Conservation (phyloP, 2,329 filamentous ascomycete species). For the Nemania sp. region DNA sequence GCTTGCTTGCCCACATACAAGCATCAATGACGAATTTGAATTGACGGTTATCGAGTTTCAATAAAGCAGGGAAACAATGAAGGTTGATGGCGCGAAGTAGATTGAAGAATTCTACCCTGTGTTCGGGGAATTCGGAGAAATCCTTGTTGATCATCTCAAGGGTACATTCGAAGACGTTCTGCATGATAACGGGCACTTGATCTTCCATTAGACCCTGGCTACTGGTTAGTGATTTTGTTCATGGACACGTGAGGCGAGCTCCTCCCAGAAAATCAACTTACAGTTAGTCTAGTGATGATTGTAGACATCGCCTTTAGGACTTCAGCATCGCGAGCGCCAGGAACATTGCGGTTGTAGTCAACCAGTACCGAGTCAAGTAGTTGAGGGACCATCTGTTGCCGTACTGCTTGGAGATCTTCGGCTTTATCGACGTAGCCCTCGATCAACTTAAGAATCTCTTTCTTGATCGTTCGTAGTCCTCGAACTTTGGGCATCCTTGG, state of each 20-base stretch:
- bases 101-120: conserved; percentile 99
- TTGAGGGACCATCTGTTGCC: conserved; percentile 92
- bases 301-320: conserved; percentile 97
- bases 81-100: conserved; percentile 93
- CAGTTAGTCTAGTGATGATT: conserved; percentile 93
- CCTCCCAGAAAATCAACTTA: conserved; percentile 54
- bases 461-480: conserved; percentile 96
- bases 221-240: conserved; percentile 24
- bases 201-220: conserved; percentile 90
- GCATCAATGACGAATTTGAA: conserved; percentile 99
- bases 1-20: conserved; percentile 99
- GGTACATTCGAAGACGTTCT: conserved; percentile 97
- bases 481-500: conserved; percentile 98
- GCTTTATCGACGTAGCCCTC: conserved; percentile 98
- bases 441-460: conserved; percentile 97
- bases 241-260: conserved; percentile 37
- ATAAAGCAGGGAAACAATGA: conserved; percentile 90
- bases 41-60: conserved; percentile 92
- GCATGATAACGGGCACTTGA: conserved; percentile 96
- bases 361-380: conserved; percentile 90
- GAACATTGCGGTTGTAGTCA: conserved; percentile 96
- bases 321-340: conserved; percentile 93
- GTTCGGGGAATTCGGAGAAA: conserved; percentile 98
- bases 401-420: conserved; percentile 91
- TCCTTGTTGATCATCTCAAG: conserved; percentile 99